Evolutionary conservation across 495 filamentous ascomycete genomes (phyloP), one percentile per base, ranked within the genome.

Genomic region (Tuber umbilicatum): DNA sequence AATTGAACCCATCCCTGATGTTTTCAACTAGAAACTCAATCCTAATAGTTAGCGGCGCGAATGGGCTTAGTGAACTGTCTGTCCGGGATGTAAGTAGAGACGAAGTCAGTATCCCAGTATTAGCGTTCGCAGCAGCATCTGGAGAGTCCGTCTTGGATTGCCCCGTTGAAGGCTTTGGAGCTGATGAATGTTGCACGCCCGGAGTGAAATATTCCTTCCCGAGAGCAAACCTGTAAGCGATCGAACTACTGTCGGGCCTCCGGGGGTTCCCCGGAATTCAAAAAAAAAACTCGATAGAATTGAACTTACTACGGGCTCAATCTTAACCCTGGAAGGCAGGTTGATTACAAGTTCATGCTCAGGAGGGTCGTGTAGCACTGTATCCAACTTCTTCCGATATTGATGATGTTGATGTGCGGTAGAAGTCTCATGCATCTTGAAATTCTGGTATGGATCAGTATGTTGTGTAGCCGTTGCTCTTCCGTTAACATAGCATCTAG

Each of bases 1-100:
- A 98, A 47, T 96, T 93, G 70, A 98, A 83, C 31, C 94, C 95
- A 83, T 98, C 95, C 42, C 91, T 87, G 74, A 93, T 88, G 60
- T 87, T 86, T 73, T 89, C 89, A 10, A 92, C 87, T 21, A 85
- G 83, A 80, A 95, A 99, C 72, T 94, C 90, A 74, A 97, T 91
- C 60, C 84, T 82, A 31, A 92, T 81, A 27, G 81, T 86, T 37
- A 93, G 75, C 35, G 90, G 86, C 68, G 85, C 86, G 79, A 88
- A 91, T 40, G 83, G 87, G 77, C 83, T 85, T 71, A 38, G 71
- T 70, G 79, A 84, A 74, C 72, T 82, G 73, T 64, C 76, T 55
- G 77, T 83, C 78, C 71, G 82, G 67, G 73, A 77, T 70, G 78
- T 81, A 80, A 75, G 73, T 71, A 77, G 80, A 43, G 31, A 79